A percentile compares a stretch with the other conserved stretches of the same genome.
phyloP scores from a whole-genome alignment of 148 eudicot genomes.

The Rhododendron ovatum region DNA sequence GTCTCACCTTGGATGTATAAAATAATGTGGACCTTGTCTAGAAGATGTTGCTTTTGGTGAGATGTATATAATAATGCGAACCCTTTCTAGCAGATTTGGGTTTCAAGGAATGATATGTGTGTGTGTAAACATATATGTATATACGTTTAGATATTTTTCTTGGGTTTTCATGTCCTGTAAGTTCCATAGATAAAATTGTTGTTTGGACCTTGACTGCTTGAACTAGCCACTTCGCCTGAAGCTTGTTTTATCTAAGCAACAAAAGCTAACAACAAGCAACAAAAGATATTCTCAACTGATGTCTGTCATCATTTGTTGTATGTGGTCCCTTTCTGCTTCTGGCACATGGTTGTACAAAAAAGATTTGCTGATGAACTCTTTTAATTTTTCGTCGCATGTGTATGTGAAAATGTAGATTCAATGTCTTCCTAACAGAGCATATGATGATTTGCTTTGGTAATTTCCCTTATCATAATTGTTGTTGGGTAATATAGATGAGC shows the following conservation, averaged over 20 bases:
- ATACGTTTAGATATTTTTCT: not conserved
- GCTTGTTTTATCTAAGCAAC: not conserved
- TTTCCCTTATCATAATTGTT: not conserved
- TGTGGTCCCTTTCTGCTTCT: not conserved
- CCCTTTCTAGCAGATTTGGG: not conserved
- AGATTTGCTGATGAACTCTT: not conserved
- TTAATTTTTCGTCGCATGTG: not conserved
- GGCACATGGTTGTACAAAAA: not conserved
- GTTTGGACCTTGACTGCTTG: not conserved
- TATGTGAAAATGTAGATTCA: not conserved
- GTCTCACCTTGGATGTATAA: not conserved
- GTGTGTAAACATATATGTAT: not conserved
- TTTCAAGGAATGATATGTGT: not conserved
- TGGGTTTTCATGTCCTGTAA: not conserved
- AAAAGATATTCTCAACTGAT: not conserved
- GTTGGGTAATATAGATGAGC: not conserved
- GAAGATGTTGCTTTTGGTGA: not conserved
- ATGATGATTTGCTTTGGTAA: not conserved
- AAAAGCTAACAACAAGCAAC: too few species aligned
- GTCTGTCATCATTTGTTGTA: not conserved
- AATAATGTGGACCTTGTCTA: not conserved
- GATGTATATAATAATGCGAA: not conserved
- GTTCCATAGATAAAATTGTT: not conserved
- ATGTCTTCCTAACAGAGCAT: not conserved
- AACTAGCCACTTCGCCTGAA: not conserved